Evolutionary conservation across 2,329 filamentous ascomycete genomes (phyloP), one percentile per base, ranked within the genome.

Genomic region (Fusarium kyushuense): DNA sequence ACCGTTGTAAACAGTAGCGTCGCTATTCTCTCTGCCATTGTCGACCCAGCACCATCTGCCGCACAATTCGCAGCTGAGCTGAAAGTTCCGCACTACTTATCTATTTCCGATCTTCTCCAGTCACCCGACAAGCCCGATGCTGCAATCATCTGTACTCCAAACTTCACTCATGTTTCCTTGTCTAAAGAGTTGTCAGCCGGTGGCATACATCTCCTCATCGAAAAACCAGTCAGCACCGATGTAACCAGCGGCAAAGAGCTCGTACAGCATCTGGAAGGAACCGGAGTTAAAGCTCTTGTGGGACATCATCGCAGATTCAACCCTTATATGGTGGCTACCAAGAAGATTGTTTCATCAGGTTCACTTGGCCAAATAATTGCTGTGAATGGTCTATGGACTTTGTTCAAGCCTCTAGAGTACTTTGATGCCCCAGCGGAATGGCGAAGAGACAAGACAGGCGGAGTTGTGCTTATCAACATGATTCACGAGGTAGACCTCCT

Each of bases 241-340:
- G 74, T 82, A 23, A 46, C 63, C 0, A 78, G 74, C 16, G 83
- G 82, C 0, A 66, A 74, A 19, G 73, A 61, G 4, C 69, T 82
- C 0, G 42, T 81, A 1, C 52, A 58, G 1, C 67, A 75, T 30
- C 67, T 79, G 3, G 58, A 70, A 5, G 51, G 63, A 9, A 65
- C 76, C 1, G 70, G 74, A 2, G 74, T 82, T n/a, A 80, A 82
- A n/a, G 76, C 85, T 1, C 76, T 88, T 1, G 84, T 87, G 2
- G 87, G 86, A 9, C 86, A 89, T 64, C 87, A 89, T 70, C 80
- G 87, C 12, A 81, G 87, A 4, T 89, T 89, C 77, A 88, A 89
- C 68, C 83, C 83, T 0, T 87, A 86, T 72, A 80, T 87, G 7
- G 75, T 80, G 8, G 79, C 83, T 3, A 79, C 85, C 0, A 87